phyloP scores from a whole-genome alignment of 192 early-diverging fungal genomes.

The Coemansia sp. region DNA sequence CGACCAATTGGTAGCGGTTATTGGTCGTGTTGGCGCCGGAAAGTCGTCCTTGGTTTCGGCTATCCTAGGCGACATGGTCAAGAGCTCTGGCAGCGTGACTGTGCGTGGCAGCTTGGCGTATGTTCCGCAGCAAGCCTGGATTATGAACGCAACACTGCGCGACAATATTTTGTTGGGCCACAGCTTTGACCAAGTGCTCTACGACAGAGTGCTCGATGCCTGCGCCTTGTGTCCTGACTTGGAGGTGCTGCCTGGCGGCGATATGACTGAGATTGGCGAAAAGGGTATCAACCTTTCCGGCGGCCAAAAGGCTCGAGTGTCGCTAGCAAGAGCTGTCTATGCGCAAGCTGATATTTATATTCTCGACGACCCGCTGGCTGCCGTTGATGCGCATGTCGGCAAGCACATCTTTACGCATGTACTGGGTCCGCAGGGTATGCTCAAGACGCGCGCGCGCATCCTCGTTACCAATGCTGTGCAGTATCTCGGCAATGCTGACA shows the following conservation, averaged over 20 bases:
- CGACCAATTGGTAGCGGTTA: conserved; percentile 62
- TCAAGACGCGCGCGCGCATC: conserved; percentile 59
- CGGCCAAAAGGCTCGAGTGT: conserved; percentile 69
- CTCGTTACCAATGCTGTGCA: conserved; percentile 66
- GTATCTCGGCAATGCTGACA: conserved; percentile 56
- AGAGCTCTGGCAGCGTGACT: conserved; percentile 28
- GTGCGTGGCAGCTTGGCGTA: conserved; percentile 57
- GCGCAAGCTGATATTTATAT: conserved; percentile 66
- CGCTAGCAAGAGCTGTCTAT: conserved; percentile 71
- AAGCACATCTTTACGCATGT: conserved; percentile 64
- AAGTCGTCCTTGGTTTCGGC: conserved; percentile 69
- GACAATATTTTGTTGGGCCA: conserved; percentile 74
- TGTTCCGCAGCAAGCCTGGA: conserved; percentile 70
- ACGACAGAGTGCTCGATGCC: conserved; percentile 62
- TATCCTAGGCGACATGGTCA: conserved; percentile 62
- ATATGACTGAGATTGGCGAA: conserved; percentile 66
- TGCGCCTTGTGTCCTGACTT: conserved; percentile 63
- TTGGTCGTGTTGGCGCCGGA: conserved; percentile 68
- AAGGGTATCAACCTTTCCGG: conserved; percentile 68
- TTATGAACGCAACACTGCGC: conserved; percentile 66
- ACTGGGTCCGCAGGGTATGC: conserved; percentile 56
- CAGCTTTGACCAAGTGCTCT: conserved; percentile 58
- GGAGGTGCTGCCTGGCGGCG: conserved; percentile 61
- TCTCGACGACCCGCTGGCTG: conserved; percentile 74
- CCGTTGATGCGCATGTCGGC: conserved; percentile 69